Conservation (phyloP, 1,284 basidiomycete genomes). For the Heliocybe sulcata region DNA sequence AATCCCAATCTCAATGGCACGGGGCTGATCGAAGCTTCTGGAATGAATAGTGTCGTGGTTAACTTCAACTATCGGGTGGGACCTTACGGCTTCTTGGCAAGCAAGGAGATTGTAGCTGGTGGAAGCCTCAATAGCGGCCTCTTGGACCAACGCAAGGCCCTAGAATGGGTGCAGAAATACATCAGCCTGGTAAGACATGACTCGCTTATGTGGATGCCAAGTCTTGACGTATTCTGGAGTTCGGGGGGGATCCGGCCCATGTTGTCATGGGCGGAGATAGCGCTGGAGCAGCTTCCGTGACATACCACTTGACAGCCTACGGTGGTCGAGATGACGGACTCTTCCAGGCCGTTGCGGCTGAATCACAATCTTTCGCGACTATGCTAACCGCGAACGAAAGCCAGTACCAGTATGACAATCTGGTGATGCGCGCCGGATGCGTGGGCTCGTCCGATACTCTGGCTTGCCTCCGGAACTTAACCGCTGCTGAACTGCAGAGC, state of each 20-base stretch:
- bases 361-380: background rate
- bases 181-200: conserved; percentile 1
- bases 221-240: background rate
- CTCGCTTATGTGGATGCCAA: background rate
- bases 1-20: background rate
- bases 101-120: background rate
- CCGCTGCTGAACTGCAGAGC: background rate
- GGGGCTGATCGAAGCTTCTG: background rate
- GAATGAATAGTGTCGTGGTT: conserved; percentile 1
- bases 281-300: background rate
- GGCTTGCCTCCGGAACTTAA: background rate
- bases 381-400: background rate
- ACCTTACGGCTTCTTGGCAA: conserved; percentile 6
- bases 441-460: background rate
- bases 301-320: background rate
- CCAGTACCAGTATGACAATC: background rate
- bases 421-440: background rate
- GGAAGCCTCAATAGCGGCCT: conserved; percentile 7
- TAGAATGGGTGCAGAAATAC: conserved; percentile 9
- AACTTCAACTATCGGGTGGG: conserved; percentile 8
- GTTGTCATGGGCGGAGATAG: background rate
- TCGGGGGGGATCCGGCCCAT: background rate
- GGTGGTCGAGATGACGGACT: background rate
- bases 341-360: background rate
- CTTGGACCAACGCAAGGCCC: conserved; percentile 7